Conservation (phyloP, 1,284 basidiomycete species). For the Bondarzewia mesenterica region DNA sequence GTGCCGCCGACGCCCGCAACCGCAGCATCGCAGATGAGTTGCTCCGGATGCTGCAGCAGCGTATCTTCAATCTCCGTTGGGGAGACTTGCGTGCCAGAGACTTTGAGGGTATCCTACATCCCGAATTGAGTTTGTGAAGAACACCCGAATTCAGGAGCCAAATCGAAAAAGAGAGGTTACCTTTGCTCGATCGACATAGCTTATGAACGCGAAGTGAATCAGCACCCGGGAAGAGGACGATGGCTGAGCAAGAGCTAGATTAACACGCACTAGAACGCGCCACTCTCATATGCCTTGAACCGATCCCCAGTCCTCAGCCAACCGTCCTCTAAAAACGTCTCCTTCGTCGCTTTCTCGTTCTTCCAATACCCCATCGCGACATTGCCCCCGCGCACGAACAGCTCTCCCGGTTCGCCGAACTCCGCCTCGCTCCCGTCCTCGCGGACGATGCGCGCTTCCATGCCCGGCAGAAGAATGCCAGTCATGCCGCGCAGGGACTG, state of each 20-base stretch:
- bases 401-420: constrained; percentile 54
- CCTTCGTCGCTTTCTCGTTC: constrained; percentile 54
- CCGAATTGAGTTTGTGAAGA: background rate
- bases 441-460: constrained; percentile 52
- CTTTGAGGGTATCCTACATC: constrained; percentile 58
- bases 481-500: constrained; percentile 35
- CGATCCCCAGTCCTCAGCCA: constrained; percentile 71
- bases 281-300: constrained; percentile 49
- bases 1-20: constrained; percentile 68
- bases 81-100: constrained; percentile 68
- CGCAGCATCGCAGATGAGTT: constrained; percentile 48
- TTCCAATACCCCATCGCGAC: constrained; percentile 63
- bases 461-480: constrained; percentile 54
- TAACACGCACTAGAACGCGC: constrained; percentile 53
- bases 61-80: constrained; percentile 66
- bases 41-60: constrained; percentile 48
- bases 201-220: constrained; percentile 15
- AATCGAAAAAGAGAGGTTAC: constrained; percentile 20
- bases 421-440: constrained; percentile 53
- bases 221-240: background rate
- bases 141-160: background rate
- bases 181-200: constrained; percentile 57
- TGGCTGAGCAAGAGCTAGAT: background rate
- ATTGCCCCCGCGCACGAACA: constrained; percentile 47
- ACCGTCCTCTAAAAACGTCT: constrained; percentile 53